Conservation (phyloP, 176 grass and related monocot genomes). For the Neostapfia colusana region DNA sequence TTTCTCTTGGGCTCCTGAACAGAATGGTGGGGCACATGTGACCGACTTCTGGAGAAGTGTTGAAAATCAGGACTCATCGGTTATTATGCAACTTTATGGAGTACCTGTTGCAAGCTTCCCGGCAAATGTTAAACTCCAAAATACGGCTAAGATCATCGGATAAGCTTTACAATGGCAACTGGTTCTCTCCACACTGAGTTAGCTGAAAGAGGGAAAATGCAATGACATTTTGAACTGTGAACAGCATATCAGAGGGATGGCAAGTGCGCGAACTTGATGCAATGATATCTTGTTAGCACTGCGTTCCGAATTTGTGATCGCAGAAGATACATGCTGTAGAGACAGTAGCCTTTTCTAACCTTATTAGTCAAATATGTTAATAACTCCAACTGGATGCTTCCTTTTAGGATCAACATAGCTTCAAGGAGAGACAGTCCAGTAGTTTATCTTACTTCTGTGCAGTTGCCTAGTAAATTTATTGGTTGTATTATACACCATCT, state of each 20-base stretch:
- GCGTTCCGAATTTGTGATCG: neutral
- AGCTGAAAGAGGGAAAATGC: neutral
- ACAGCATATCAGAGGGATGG: constrained; percentile 17
- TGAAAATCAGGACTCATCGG: constrained; percentile 22
- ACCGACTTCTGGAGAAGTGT: constrained; percentile 37
- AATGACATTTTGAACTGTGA: constrained; percentile 8
- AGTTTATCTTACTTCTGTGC: constrained; percentile 30
- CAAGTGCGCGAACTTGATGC: constrained; percentile 7
- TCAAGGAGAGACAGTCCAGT: neutral
- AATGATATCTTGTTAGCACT: neutral
- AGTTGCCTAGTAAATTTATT: constrained; percentile 35
- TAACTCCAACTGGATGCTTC: constrained; percentile 19
- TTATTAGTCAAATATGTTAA: constrained; percentile 41
- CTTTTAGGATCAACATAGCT: constrained; percentile 9
- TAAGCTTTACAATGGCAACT: constrained; percentile 36
- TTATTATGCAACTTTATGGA: constrained; percentile 33
- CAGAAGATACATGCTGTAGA: constrained; percentile 34
- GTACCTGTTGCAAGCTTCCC: constrained; percentile 28
- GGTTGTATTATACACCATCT: no score
- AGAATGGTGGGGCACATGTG: constrained; percentile 9
- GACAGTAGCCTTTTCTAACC: constrained; percentile 35
- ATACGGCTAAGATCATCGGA: constrained; percentile 2
- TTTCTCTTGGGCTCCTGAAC: constrained; percentile 40
- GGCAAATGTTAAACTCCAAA: constrained; percentile 36
- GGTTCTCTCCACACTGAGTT: constrained; percentile 53